Base-by-base conservation (phyloP, 345 rosid species). In the Arabidopsis thaliana region DNA sequence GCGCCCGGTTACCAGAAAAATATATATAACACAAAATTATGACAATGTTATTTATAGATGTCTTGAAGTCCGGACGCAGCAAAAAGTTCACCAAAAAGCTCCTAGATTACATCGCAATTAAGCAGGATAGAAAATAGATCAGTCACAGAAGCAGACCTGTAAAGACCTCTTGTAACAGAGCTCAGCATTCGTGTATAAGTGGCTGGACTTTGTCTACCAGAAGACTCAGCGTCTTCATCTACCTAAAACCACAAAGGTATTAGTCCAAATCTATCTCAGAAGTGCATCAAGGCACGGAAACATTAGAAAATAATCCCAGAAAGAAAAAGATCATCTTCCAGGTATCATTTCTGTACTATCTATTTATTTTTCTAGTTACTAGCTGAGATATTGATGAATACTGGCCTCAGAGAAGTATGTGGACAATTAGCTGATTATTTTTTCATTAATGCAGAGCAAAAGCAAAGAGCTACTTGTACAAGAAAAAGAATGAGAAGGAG, bases 91-190 rank as follows among this genome's bases (percentile, higher is more conserved):
- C 22, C 46, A 51, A 40, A 40, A 53, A 49, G 42, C 38, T 58
- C 38, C 42, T 33, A 58, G 49, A 65, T 50, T 78, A 53, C 50
- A 59, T 23, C 14, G 12, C 63, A 55, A 25, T 20, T 33, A 67
- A 59, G 70, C 12, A 60, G 10, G n/a, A 67, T 24, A 45, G 34
- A 37, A 36, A 64, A 77, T 65, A 57, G 7, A 55, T 20, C 37
- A 59, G 65, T 74, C 71, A 65, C 37, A 71, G 41, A 37, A 55
- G 33, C 73, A 72, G 70, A 90, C 98, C 98, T 94, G 86, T 79
- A 85, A 16, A 94, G 89, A 57, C 93, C 93, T 88, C 95, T 85
- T 9, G 87, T 85, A 59, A 86, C 97, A 59, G 87, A 84, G 78
- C 82, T 85, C 82, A 94, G 69, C 81, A 81, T 65, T 71, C 85